Conservation (phyloP, 371 early-diverging fungal genomes). For the Mortierella sp. region DNA sequence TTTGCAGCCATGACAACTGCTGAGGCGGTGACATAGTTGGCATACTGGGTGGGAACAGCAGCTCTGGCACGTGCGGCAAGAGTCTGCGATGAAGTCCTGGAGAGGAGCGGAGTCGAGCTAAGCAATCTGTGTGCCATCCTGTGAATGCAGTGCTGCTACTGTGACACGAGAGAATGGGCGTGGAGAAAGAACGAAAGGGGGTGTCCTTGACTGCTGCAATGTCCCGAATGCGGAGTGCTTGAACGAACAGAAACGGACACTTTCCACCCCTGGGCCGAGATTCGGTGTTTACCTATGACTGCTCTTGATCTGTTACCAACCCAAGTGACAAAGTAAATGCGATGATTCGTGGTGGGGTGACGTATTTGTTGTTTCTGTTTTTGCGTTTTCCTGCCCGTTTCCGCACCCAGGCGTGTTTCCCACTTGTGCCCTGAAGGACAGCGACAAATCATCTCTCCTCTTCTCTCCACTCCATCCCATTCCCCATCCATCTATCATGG, state of each 20-base stretch:
- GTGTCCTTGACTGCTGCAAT: background rate
- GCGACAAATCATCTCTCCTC: constrained; percentile 8
- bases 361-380: too few species aligned
- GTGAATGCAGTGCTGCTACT: constrained; percentile 5
- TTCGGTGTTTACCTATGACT: constrained; percentile 17
- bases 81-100: constrained; percentile 34
- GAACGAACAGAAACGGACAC: background rate
- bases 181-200: background rate
- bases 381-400: background rate
- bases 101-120: constrained; percentile 26
- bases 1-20: constrained; percentile 43
- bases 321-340: too few species aligned
- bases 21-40: constrained; percentile 55
- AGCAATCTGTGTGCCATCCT: constrained; percentile 44
- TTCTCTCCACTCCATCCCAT: constrained; percentile 26
- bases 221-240: background rate
- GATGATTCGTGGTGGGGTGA: too few species aligned
- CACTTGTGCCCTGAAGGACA: constrained; percentile 16
- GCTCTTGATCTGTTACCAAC: too few species aligned
- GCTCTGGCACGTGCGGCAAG: constrained; percentile 37
- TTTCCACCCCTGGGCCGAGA: background rate
- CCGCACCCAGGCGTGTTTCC: background rate
- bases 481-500: constrained; percentile 38
- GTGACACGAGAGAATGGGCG: background rate
- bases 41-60: constrained; percentile 45